phyloP scores from a whole-genome alignment of 257 asterid species.

The Penstemon newberryi region DNA sequence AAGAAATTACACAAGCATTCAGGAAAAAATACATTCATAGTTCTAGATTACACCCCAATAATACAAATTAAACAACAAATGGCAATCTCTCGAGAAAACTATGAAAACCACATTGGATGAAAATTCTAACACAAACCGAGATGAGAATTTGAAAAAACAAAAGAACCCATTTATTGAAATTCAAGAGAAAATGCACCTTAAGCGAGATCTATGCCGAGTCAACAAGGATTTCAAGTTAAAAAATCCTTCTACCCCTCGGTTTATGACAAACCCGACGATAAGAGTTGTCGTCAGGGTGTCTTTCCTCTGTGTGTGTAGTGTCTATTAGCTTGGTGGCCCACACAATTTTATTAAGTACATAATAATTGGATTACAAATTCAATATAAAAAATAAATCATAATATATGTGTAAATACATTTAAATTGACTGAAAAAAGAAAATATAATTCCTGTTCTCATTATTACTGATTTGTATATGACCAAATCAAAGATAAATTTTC shows the following conservation, averaged over 20 bases:
- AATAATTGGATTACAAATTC: no score
- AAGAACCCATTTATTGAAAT: not conserved
- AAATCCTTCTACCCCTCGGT: not conserved
- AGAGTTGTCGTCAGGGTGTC: conserved; percentile 27
- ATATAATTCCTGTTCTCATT: no score
- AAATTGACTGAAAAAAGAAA: no score
- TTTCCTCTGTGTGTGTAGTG: not conserved
- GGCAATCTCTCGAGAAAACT: conserved; percentile 2
- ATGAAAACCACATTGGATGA: conserved; percentile 5
- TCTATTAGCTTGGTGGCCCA: no score
- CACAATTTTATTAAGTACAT: no score
- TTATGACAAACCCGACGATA: conserved; percentile 35
- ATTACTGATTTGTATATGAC: no score
- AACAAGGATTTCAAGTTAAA: conserved; percentile 13
- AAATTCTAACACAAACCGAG: conserved; percentile 21
- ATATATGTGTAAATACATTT: no score
- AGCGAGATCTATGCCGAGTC: conserved; percentile 39
- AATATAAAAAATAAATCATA: no score
- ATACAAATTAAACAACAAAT: conserved; percentile 11
- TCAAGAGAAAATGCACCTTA: conserved; percentile 22
- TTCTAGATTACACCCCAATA: conserved; percentile 19
- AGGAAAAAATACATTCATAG: conserved; percentile 27
- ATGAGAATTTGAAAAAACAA: conserved; percentile 18
- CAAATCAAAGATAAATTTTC: no score
- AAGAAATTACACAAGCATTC: conserved; percentile 16